phyloP scores from a whole-genome alignment of 1,284 basidiomycete species.

The Leccinum insolens region DNA sequence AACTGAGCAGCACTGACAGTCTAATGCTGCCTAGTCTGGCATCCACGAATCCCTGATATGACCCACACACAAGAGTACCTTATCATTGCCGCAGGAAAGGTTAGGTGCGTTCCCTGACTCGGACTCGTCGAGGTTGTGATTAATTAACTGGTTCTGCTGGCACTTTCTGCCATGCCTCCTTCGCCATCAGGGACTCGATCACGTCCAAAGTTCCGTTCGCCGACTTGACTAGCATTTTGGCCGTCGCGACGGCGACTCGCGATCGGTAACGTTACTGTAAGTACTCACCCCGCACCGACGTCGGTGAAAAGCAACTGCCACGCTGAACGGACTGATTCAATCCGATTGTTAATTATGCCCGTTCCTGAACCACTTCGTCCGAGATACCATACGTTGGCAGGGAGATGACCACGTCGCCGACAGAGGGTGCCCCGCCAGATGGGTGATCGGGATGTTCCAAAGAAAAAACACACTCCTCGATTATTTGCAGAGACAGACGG shows the following conservation, averaged over 20 bases:
- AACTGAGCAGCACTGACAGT: neutral
- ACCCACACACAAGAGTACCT: neutral
- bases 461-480: neutral
- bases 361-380: neutral
- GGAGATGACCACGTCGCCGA: neutral
- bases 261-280: neutral
- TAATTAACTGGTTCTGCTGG: neutral
- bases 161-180: neutral
- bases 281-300: neutral
- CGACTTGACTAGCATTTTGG: neutral
- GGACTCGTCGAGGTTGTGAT: neutral
- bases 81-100: neutral
- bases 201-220: neutral
- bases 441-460: neutral
- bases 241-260: neutral
- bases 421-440: neutral
- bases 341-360: neutral
- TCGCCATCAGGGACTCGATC: neutral
- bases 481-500: neutral
- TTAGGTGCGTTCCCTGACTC: neutral
- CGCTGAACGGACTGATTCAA: neutral
- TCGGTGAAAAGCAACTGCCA: neutral
- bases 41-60: neutral
- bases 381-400: neutral
- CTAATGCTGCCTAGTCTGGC: neutral